A percentile compares a stretch with the other conserved stretches of the same genome.
Conservation (phyloP, 1,139 yeast genomes). For the Magnusiomyces ingens region DNA sequence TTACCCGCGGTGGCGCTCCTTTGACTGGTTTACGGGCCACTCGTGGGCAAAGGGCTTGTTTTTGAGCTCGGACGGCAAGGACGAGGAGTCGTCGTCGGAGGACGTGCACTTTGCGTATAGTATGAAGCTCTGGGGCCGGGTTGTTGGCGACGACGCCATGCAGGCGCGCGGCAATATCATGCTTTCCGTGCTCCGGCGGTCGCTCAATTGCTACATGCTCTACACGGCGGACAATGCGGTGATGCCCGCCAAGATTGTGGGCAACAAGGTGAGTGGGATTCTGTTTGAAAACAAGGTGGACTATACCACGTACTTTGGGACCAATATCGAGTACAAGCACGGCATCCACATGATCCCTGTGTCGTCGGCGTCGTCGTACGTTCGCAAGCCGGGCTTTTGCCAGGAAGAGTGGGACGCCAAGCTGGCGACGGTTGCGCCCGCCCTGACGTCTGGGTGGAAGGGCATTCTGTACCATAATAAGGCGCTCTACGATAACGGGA, state of each 20-base stretch:
- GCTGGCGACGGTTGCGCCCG: conserved; percentile 42
- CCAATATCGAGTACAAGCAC: conserved; percentile 67
- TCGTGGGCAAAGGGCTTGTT: conserved; percentile 75
- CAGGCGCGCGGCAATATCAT: conserved; percentile 62
- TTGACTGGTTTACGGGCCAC: conserved; percentile 74
- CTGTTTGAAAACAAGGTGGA: conserved; percentile 75
- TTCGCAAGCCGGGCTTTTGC: conserved; percentile 61
- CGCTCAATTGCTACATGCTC: conserved; percentile 57
- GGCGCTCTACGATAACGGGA: conserved; percentile 60
- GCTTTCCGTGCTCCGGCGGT: conserved; percentile 53
- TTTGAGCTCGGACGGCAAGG: conserved; percentile 61
- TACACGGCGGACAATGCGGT: conserved; percentile 48
- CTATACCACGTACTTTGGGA: conserved; percentile 82
- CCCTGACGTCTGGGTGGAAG: conserved; percentile 72
- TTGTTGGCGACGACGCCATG: conserved; percentile 56
- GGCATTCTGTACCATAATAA: conserved; percentile 71
- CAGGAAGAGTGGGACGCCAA: conserved; percentile 67
- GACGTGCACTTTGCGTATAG: conserved; percentile 65
- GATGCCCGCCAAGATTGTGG: conserved; percentile 45
- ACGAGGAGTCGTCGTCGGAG: conserved; percentile 71
- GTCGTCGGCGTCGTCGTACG: conserved; percentile 72
- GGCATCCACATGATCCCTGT: conserved; percentile 91
- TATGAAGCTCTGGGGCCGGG: conserved; percentile 67
- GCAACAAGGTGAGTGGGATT: conserved; percentile 65
- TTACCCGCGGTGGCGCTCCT: conserved; percentile 65